Conservation (phyloP, 305 asterid species). For the Rubia peregrina region DNA sequence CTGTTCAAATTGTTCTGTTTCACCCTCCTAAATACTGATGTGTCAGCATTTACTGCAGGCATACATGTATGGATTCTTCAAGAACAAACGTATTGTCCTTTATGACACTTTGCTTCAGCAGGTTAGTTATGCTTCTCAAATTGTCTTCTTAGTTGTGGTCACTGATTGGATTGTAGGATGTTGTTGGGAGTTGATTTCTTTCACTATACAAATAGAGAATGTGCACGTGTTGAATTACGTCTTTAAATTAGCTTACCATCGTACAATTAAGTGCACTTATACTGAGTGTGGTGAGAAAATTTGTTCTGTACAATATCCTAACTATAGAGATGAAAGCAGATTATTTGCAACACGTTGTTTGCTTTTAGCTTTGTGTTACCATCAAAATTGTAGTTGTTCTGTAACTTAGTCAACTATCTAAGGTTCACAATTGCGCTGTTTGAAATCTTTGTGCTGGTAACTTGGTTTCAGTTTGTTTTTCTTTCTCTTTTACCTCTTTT, state of each 20-base stretch:
- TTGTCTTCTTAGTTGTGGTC: background rate
- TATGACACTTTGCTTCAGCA: constrained; percentile 96
- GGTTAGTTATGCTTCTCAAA: constrained; percentile 31
- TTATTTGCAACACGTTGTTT: too few relatives aligned
- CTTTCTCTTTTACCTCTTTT: background rate
- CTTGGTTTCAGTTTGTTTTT: too few relatives aligned
- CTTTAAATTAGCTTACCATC: background rate
- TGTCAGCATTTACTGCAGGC: constrained; percentile 51
- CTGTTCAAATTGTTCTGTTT: constrained; percentile 5
- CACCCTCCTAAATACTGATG: constrained; percentile 10
- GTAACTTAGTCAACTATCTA: too few relatives aligned
- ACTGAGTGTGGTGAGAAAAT: background rate
- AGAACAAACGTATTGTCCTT: constrained; percentile 92
- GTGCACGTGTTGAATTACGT: background rate
- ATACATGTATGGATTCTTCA: constrained; percentile 96
- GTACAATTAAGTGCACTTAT: background rate
- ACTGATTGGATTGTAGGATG: background rate
- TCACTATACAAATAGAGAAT: background rate
- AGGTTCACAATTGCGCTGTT: too few relatives aligned
- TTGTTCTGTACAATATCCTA: background rate
- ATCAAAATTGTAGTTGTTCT: too few relatives aligned
- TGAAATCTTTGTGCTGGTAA: too few relatives aligned
- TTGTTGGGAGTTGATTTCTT: background rate
- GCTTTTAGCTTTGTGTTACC: too few relatives aligned
- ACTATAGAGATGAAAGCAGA: too few relatives aligned